Conservation (phyloP, 805 yeast genomes). For the Ogataea philodendri region DNA sequence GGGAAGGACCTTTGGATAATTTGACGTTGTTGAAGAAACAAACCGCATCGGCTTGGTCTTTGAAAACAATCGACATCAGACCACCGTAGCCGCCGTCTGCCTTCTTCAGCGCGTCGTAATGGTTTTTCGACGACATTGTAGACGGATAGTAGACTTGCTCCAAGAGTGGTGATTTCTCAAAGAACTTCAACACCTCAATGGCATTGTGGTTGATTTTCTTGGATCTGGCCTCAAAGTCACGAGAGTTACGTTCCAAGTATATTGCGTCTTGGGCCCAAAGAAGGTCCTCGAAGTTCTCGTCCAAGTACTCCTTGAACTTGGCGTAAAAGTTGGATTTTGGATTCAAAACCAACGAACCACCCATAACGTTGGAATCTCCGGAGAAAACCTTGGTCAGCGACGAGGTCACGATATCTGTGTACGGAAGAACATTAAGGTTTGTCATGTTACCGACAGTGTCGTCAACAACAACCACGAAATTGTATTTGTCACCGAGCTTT, state of each 20-base stretch:
- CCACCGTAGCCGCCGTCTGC: conserved; percentile 87
- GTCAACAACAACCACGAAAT: conserved; percentile 82
- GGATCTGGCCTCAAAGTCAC: conserved; percentile 76
- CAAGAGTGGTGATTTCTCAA: conserved; percentile 51
- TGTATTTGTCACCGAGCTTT: conserved; percentile 61
- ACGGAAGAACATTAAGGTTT: conserved; percentile 76
- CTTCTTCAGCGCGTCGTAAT: conserved; percentile 73
- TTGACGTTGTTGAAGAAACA: conserved; percentile 69
- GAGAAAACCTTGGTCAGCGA: conserved; percentile 90
- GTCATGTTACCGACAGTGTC: conserved; percentile 92
- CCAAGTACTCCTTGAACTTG: conserved; percentile 48
- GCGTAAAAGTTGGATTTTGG: conserved; percentile 54
- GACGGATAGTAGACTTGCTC: conserved; percentile 73
- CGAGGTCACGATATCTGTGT: conserved; percentile 82
- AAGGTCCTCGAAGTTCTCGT: conserved; percentile 62
- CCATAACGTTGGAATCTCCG: conserved; percentile 95
- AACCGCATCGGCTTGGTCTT: conserved; percentile 60
- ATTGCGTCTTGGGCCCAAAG: conserved; percentile 96
- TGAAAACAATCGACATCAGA: conserved; percentile 69
- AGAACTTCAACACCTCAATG: conserved; percentile 50
- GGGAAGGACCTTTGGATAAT: conserved; percentile 83
- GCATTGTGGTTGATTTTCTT: conserved; percentile 55
- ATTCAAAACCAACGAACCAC: conserved; percentile 82
- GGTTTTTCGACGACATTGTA: conserved; percentile 46
- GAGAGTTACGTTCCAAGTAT: conserved; percentile 85